phyloP scores from a whole-genome alignment of 306 rosid genomes.

The Spatholobus suberectus region DNA sequence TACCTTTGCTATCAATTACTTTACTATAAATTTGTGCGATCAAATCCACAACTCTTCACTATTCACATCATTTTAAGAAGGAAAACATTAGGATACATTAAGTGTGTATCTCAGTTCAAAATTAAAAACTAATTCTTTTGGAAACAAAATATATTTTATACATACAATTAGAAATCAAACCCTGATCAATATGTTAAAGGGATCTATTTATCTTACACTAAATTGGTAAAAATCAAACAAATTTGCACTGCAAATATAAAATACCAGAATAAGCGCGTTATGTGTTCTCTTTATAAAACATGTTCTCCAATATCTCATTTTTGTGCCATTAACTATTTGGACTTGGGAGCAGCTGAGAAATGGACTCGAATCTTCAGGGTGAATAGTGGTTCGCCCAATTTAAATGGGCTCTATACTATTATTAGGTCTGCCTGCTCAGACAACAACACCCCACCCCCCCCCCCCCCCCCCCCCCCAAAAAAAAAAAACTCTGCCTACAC shows the following conservation, averaged over 20 bases:
- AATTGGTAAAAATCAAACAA: too few relatives aligned
- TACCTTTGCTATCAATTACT: background rate
- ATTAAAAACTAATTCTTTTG: too few relatives aligned
- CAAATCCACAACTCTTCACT: background rate
- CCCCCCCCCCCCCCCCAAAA: background rate
- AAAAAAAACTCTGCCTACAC: background rate
- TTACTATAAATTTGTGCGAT: background rate
- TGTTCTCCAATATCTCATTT: too few relatives aligned
- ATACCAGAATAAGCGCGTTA: background rate
- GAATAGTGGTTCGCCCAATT: conserved; percentile 11
- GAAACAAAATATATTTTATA: too few relatives aligned
- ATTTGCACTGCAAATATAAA: background rate
- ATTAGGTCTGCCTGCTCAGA: background rate
- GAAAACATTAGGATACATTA: background rate
- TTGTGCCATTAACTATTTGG: too few relatives aligned
- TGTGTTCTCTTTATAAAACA: background rate
- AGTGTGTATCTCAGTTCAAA: background rate
- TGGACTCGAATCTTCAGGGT: background rate
- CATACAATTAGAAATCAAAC: too few relatives aligned
- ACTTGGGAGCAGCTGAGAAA: background rate
- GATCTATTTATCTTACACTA: background rate
- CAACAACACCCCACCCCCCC: too few relatives aligned
- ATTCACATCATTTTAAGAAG: background rate
- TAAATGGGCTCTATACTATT: background rate
- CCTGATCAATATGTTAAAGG: too few relatives aligned